Conservation (phyloP, 805 yeast genomes). For the Nakazawaea peltata region DNA sequence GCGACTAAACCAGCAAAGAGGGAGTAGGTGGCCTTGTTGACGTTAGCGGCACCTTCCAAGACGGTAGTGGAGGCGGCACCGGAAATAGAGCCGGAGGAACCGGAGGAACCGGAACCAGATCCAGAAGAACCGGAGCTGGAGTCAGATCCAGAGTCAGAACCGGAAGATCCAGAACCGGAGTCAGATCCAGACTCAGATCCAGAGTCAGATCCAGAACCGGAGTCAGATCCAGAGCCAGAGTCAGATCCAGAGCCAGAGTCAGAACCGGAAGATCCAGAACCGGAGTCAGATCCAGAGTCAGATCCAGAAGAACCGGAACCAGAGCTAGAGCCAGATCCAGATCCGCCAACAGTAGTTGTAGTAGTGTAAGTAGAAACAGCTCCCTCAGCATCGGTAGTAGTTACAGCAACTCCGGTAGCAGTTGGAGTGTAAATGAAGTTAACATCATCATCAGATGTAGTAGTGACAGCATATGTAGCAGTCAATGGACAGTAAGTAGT, state of each 20-base stretch:
- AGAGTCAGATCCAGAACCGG: constrained; percentile 7
- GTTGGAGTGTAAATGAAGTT: constrained; percentile 6
- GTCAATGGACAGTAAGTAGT: constrained; percentile 30
- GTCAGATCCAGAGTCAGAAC: constrained; percentile 6
- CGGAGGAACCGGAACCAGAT: constrained; percentile 13
- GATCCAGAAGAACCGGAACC: constrained; percentile 6
- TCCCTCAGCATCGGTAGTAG: constrained; percentile 14
- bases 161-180: constrained; percentile 7
- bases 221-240: constrained; percentile 6
- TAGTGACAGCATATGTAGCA: constrained; percentile 8
- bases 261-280: constrained; percentile 8
- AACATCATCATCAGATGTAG: not conserved
- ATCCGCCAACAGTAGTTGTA: constrained; percentile 3
- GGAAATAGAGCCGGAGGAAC: constrained; percentile 11
- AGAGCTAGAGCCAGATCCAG: constrained; percentile 1
- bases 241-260: constrained; percentile 5
- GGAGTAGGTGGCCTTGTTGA: not conserved
- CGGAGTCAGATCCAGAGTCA: constrained; percentile 2
- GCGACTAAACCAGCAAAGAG: not conserved
- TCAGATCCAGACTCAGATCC: constrained; percentile 8
- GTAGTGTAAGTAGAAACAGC: constrained; percentile 13
- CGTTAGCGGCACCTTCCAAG: constrained; percentile 7
- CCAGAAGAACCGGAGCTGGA: constrained; percentile 9
- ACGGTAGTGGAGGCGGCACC: constrained; percentile 8
- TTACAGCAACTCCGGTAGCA: constrained; percentile 11